Conservation (phyloP, 192 early-diverging fungal genomes). For the Anaeromyces robustus region DNA sequence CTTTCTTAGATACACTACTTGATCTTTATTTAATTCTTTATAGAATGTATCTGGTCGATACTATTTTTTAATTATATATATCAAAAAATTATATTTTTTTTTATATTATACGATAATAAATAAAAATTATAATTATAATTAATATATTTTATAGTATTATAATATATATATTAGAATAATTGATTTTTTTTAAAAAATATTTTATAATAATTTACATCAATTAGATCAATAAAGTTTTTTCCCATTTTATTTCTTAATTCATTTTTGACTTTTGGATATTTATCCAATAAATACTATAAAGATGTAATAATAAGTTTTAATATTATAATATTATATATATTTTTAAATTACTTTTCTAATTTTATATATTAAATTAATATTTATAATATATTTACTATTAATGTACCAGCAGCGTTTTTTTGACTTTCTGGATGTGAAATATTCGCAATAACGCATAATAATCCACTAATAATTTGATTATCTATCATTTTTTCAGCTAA, state of each 20-base stretch:
- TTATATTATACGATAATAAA: too few species aligned
- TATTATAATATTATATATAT: too few species aligned
- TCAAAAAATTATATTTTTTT: too few species aligned
- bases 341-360: too few species aligned
- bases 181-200: too few species aligned
- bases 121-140: too few species aligned
- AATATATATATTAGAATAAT: too few species aligned
- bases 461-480: constrained; percentile 28
- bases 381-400: constrained; percentile 14
- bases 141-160: too few species aligned
- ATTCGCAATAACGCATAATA: constrained; percentile 35
- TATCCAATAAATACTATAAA: constrained; percentile 22
- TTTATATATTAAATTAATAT: background rate
- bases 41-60: constrained; percentile 39
- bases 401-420: constrained; percentile 26
- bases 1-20: constrained; percentile 33
- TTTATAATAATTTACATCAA: constrained; percentile 31
- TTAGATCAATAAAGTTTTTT: constrained; percentile 36
- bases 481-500: constrained; percentile 37
- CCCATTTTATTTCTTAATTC: constrained; percentile 34
- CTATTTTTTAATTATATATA: constrained; percentile 5
- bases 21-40: constrained; percentile 35
- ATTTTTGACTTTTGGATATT: constrained; percentile 20
- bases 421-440: constrained; percentile 39
- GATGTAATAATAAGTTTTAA: background rate